phyloP scores from a whole-genome alignment of 495 filamentous ascomycete species.

The Penicillium chermesinum region DNA sequence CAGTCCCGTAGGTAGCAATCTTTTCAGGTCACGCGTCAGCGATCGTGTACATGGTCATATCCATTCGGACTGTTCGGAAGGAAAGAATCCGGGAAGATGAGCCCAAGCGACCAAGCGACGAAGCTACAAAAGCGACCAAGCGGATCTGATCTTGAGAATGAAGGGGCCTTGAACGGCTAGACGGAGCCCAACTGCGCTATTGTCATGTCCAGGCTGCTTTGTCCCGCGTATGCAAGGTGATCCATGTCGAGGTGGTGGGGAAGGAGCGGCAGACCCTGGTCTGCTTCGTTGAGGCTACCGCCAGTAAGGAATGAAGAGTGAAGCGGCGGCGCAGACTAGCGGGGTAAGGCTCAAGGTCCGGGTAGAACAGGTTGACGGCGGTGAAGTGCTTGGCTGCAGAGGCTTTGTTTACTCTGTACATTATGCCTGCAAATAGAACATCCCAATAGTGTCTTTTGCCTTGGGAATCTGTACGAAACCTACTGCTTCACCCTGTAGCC shows the following conservation, averaged over 20 bases:
- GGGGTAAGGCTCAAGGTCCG: background rate
- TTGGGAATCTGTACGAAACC: too few species aligned
- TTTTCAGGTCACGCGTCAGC: constrained; percentile 14
- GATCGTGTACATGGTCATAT: constrained; percentile 31
- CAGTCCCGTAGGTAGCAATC: too few species aligned
- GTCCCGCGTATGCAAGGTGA: constrained; percentile 12
- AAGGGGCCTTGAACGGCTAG: too few species aligned
- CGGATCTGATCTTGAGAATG: too few species aligned
- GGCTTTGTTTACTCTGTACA: constrained; percentile 4
- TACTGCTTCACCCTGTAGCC: too few species aligned
- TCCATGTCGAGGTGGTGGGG: constrained; percentile 3
- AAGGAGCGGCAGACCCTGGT: background rate
- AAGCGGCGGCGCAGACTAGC: background rate
- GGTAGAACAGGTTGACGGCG: constrained; percentile 12
- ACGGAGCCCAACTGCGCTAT: constrained; percentile 1
- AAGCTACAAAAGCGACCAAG: too few species aligned
- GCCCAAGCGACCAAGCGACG: constrained; percentile 13
- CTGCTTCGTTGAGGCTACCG: background rate
- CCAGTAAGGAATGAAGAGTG: constrained; percentile 1
- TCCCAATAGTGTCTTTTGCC: too few species aligned
- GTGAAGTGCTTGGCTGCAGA: constrained; percentile 27
- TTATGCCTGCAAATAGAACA: background rate
- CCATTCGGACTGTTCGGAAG: constrained; percentile 42
- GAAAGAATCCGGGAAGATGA: background rate
- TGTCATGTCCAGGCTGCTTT: constrained; percentile 11